These are phyloP conservation scores for Ophiocordyceps polyrhachis-furcata DNA, from an alignment of 2,329 filamentous ascomycete genomes.

Conservation along the genomic window DNA sequence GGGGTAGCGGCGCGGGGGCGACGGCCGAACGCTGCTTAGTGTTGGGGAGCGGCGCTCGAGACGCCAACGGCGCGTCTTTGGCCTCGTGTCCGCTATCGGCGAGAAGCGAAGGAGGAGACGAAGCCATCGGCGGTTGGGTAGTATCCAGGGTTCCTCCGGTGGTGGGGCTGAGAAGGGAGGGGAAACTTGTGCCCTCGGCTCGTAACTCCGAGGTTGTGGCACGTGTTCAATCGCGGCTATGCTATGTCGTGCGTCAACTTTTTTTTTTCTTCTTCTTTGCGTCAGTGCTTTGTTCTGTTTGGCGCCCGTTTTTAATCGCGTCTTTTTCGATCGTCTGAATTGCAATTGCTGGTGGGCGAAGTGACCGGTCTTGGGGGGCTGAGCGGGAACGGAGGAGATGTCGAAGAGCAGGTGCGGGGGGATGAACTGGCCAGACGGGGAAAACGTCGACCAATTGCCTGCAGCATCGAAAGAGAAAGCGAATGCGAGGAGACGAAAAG, in stretches of 20 bases:
- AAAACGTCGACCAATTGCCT: not conserved
- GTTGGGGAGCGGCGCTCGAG: constrained; percentile 8
- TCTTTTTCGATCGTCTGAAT: not conserved
- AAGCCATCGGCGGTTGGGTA: not conserved
- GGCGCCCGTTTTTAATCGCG: too few relatives aligned
- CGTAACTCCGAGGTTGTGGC: not conserved
- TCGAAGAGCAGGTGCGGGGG: not conserved
- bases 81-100: not conserved
- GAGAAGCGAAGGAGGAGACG: not conserved
- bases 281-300: not conserved
- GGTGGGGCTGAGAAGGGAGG: constrained; percentile 5
- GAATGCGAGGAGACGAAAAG: not conserved
- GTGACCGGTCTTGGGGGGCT: too few relatives aligned
- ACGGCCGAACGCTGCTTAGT: constrained; percentile 6
- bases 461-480: not conserved
- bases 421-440: not conserved
- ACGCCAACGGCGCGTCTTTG: not conserved
- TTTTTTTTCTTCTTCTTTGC: not conserved
- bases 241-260: not conserved
- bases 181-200: not conserved
- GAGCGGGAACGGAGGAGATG: not conserved
- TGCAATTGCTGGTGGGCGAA: not conserved
- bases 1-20: constrained; percentile 8
- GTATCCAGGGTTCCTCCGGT: not conserved
- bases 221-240: not conserved